Base-by-base conservation (phyloP, 2,329 filamentous ascomycete genomes). In the Zymoseptoria crescenta region DNA sequence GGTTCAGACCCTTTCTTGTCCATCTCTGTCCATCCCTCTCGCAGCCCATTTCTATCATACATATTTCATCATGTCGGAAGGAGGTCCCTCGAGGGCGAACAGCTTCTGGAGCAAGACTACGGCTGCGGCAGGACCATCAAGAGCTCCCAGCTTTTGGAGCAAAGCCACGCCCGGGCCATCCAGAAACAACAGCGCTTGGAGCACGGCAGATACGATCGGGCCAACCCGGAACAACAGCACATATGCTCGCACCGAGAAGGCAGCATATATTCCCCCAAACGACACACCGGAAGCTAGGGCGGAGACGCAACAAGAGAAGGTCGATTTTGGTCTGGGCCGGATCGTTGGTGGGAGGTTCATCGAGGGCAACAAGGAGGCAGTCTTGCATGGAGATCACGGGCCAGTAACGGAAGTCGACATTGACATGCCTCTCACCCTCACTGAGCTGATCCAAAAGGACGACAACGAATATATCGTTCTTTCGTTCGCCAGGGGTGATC, bases 361-460 rank as follows among this genome's bases (percentile, higher is more conserved):
- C n/a, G 65, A 68, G 16, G 63, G 70, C 27, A 65, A 72, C 55
- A 72, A 70, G 52, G 68, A 71, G 21, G 70, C 73, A 16, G 64
- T 60, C 21, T 64, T 69, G n/a, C 69, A 71, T 59, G 54, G 65
- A 8, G 70, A 73, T 8, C 65, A 73, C 61, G 75, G 74, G 27
- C 69, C 69, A 29, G 64, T 78, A 49, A 72, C 72, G 52, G 73
- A 76, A 52, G 74, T 81, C 48, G 75, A 80, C 50, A 71, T 78
- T 60, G 79, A 81, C 60, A 72, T 81, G 62, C 79, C 79, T 8
- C 72, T 80, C 21, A 81, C 79, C 4, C 62, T 76, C 45, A 78
- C 76, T 7, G 74, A 78, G 58, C 65, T 73, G 1, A 72, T 73
- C n/a, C 58, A 72, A 50, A 70, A 77, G 53, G 69, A 80, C 60